Percentiles rank a stretch among this genome's conserved stretches.
These are phyloP conservation scores for Scheffersomyces segobiensis DNA, from an alignment of 1,139 yeast species.

Conservation along the genomic window DNA sequence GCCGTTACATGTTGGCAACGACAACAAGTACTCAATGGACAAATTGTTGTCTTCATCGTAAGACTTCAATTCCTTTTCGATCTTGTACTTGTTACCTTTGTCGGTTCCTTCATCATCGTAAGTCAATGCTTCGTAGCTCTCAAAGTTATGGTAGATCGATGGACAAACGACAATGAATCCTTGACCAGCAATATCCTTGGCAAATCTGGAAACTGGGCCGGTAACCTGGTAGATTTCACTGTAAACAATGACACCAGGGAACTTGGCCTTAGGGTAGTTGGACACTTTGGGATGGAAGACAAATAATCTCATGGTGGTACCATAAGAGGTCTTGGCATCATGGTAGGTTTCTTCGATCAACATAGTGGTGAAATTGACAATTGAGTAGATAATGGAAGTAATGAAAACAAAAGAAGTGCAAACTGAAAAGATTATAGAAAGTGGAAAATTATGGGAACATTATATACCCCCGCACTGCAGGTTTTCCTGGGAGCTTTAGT, in stretches of 20 bases:
- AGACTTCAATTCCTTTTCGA: slow-evolving; percentile 64
- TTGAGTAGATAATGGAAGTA: slow-evolving; percentile 11
- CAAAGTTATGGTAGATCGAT: slow-evolving; percentile 76
- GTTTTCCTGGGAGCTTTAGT: neutral
- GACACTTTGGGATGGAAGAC: slow-evolving; percentile 69
- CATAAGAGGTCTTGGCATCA: slow-evolving; percentile 66
- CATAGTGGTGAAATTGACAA: slow-evolving; percentile 35
- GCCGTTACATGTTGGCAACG: slow-evolving; percentile 67
- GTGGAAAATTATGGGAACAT: neutral
- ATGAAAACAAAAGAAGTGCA: no score
- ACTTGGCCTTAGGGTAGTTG: slow-evolving; percentile 71
- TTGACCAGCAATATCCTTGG: slow-evolving; percentile 75
- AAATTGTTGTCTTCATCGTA: slow-evolving; percentile 75
- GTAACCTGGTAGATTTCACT: slow-evolving; percentile 83
- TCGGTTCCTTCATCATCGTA: slow-evolving; percentile 79
- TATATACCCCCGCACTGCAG: neutral
- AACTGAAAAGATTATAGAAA: neutral
- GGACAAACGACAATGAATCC: slow-evolving; percentile 81
- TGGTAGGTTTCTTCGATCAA: slow-evolving; percentile 64
- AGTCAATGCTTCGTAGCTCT: slow-evolving; percentile 60
- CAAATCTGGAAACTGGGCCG: slow-evolving; percentile 77
- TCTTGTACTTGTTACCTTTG: slow-evolving; percentile 67
- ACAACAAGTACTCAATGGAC: slow-evolving; percentile 60
- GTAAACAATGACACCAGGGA: slow-evolving; percentile 78
- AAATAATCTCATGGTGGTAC: slow-evolving; percentile 67